Evolutionary conservation across 1,139 yeast species (phyloP), one percentile per base, ranked within the genome.

Genomic region (Debaryomyces sp.): DNA sequence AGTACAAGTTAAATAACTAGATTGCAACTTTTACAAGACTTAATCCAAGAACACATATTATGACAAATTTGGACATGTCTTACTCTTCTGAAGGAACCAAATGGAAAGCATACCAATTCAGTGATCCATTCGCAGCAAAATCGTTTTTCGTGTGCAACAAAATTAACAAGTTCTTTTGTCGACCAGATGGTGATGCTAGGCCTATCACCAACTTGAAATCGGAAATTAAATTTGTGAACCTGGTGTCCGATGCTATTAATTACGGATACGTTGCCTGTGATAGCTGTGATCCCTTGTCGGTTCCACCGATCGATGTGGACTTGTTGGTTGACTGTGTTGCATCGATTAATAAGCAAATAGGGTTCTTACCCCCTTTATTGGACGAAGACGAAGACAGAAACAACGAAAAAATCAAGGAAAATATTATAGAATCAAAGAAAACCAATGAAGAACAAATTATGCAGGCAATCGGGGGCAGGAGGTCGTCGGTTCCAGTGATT

Each of bases 71-170:
- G 15, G 44, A 45, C 29, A 77, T 76, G 80, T 67, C 68, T 8
- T 82, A 81, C 60, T 58, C 71, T 2, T 63, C 78, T 5, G 83
- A 80, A 38, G 63, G 70, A 26, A 67, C 80, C 41, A 82, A 75
- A 57, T 82, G 87, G 87, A 81, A 78, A 51, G 89, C 89, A 1
- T 84, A 81, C 62, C 86, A 82, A 59, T 82, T 82, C 60, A 74
- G 80, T 51, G 89, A 84, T 60, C 89, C 89, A 1, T 83, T 82
- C 58, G 85, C 89, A 9, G 78, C 85, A 1, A 80, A 79, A 24
- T 67, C 80, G 21, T 84, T 84, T 56, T 63, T 66, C 43, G 85
- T 82, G 21, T 77, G 82, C 58, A 78, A 80, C 62, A 71, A 69
- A 53, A 59, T 68, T 29, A 63, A 64, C 35, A 69, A 70, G 46